These are phyloP conservation scores for Ceratobasidium sp. DNA, from an alignment of 1,284 basidiomycete genomes.

Conservation along the genomic window DNA sequence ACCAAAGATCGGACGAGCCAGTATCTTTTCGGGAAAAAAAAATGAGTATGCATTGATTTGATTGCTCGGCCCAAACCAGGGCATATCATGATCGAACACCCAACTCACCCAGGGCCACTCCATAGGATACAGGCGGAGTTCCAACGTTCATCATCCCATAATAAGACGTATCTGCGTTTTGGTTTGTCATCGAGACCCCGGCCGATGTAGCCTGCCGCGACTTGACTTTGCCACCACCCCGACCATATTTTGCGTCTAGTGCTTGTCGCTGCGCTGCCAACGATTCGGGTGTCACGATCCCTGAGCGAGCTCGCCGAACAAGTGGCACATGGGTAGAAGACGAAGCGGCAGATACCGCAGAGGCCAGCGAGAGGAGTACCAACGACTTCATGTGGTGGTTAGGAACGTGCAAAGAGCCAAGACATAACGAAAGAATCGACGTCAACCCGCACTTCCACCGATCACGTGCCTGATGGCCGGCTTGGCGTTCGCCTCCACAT, in stretches of 20 bases:
- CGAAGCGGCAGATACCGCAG: constrained; percentile 21
- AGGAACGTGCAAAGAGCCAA: neutral
- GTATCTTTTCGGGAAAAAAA: constrained; percentile 20
- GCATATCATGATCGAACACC: neutral
- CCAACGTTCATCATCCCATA: constrained; percentile 31
- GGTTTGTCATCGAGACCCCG: constrained; percentile 19
- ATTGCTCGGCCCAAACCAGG: neutral
- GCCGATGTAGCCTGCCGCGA: constrained; percentile 10
- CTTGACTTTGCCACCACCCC: neutral
- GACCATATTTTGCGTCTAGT: constrained; percentile 21
- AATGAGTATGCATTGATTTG: neutral
- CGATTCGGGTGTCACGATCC: constrained; percentile 16
- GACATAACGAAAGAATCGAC: neutral
- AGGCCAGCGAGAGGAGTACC: constrained; percentile 20
- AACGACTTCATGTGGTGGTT: constrained; percentile 1
- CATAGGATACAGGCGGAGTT: constrained; percentile 29
- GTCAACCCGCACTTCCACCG: constrained; percentile 1
- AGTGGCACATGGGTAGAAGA: constrained; percentile 16
- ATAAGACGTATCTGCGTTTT: constrained; percentile 21
- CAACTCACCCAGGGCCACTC: constrained; percentile 28
- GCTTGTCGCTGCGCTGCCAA: constrained; percentile 21
- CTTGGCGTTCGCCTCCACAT: neutral
- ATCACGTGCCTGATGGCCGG: neutral
- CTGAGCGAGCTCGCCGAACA: constrained; percentile 20
- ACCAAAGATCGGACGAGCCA: constrained; percentile 36